Conservation (phyloP, 257 asterid species). For the Galeopsis tetrahit region DNA sequence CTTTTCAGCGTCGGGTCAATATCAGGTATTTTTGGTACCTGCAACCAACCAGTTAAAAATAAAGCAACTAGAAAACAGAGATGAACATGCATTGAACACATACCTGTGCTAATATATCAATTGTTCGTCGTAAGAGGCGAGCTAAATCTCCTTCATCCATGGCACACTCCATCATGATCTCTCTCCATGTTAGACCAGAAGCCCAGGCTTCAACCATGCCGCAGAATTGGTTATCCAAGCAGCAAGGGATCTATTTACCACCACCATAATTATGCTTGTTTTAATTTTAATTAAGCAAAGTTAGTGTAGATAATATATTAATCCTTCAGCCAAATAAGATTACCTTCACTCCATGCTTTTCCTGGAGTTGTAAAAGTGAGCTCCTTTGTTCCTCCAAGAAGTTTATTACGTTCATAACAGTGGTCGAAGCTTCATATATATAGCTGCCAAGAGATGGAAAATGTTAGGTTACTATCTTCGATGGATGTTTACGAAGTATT, state of each 20-base stretch:
- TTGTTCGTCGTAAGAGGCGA: conserved; percentile 88
- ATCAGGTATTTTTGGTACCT: conserved; percentile 95
- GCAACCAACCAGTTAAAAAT: conserved; percentile 19
- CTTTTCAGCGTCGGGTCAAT: conserved; percentile 76
- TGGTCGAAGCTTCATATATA: conserved; percentile 84
- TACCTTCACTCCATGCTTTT: conserved; percentile 90
- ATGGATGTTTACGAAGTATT: not conserved
- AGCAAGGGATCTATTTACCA: conserved; percentile 77
- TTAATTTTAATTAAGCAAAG: not conserved
- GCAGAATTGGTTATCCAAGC: conserved; percentile 85
- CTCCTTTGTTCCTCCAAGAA: conserved; percentile 75
- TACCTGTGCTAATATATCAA: conserved; percentile 94
- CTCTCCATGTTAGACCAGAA: conserved; percentile 98
- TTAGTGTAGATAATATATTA: not conserved
- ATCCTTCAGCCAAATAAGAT: conserved; percentile 30
- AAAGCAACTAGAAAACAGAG: not conserved
- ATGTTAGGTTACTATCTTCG: conserved; percentile 4
- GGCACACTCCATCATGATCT: conserved; percentile 98
- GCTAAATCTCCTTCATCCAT: conserved; percentile 99
- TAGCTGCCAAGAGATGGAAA: conserved; percentile 53
- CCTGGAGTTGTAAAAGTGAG: conserved; percentile 82
- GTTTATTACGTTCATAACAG: conserved; percentile 61
- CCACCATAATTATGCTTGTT: conserved; percentile 20
- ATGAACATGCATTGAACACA: conserved; percentile 11
- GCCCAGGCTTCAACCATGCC: conserved; percentile 99